Percentiles rank a stretch among this genome's conserved stretches.
These are phyloP conservation scores for Raphanus hybrid DNA, from an alignment of 441 rosid genomes.

Conservation along the genomic window DNA sequence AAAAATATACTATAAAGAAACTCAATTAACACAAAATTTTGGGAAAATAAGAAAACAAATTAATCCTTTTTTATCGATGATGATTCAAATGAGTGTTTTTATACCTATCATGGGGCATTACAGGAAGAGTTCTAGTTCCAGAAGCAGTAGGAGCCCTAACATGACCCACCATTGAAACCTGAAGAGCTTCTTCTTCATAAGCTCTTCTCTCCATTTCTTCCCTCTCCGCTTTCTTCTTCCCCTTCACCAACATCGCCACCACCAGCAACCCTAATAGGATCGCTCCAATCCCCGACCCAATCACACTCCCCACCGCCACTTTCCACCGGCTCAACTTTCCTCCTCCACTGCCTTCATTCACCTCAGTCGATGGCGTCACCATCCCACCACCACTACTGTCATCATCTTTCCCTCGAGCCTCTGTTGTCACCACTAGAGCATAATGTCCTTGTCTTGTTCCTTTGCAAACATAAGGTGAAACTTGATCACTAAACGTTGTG, in stretches of 20 bases:
- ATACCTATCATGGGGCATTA: slow-evolving; percentile 61
- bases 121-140: slow-evolving; percentile 69
- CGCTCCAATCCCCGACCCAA: slow-evolving; percentile 71
- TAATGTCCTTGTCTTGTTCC: slow-evolving; percentile 80
- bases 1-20: slow-evolving; percentile 1
- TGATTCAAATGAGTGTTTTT: slow-evolving; percentile 31
- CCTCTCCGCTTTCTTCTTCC: slow-evolving; percentile 84
- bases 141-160: slow-evolving; percentile 81
- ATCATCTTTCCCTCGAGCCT: slow-evolving; percentile 13
- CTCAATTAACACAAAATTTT: slow-evolving; percentile 3
- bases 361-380: slow-evolving; percentile 38
- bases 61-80: slow-evolving; percentile 8
- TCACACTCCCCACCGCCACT: slow-evolving; percentile 75
- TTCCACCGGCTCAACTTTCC: slow-evolving; percentile 75
- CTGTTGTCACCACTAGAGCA: slow-evolving; percentile 57
- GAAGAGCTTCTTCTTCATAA: slow-evolving; percentile 92
- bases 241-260: slow-evolving; percentile 85
- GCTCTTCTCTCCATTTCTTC: slow-evolving; percentile 92
- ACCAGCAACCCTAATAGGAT: slow-evolving; percentile 67
- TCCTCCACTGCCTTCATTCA: slow-evolving; percentile 19
- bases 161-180: slow-evolving; percentile 97
- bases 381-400: background rate
- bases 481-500: slow-evolving; percentile 54
- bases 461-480: slow-evolving; percentile 58
- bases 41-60: background rate